Evolutionary conservation across 1,139 yeast species (phyloP).

Genomic region (Geotrichum macrosporum): DNA sequence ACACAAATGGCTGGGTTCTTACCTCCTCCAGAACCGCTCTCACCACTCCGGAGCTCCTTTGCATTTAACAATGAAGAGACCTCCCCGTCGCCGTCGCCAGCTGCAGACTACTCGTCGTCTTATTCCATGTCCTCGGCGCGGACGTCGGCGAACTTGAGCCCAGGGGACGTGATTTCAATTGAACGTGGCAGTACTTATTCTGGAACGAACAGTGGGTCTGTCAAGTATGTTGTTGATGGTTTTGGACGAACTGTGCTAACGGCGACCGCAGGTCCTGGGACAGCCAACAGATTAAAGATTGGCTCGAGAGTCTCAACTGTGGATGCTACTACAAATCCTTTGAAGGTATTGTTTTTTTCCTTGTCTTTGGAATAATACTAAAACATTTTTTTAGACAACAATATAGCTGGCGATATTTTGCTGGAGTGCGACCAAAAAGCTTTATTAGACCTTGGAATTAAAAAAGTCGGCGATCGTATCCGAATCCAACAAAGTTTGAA

Average conservation of each 20-base stretch:
- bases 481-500: slow-evolving; percentile 52
- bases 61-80: slow-evolving; percentile 24
- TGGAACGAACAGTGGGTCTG: background rate
- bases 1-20: slow-evolving; percentile 28
- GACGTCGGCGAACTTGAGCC: background rate
- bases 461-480: slow-evolving; percentile 76
- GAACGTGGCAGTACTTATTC: background rate
- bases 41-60: slow-evolving; percentile 31
- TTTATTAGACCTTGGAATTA: slow-evolving; percentile 69
- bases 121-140: background rate
- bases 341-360: slow-evolving; percentile 20
- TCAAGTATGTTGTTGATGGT: background rate
- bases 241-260: too few relatives aligned
- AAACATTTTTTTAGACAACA: slow-evolving; percentile 40
- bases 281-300: slow-evolving; percentile 30
- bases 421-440: slow-evolving; percentile 64
- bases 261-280: slow-evolving; percentile 10
- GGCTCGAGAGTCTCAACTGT: slow-evolving; percentile 34
- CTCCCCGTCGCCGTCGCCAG: slow-evolving; percentile 8
- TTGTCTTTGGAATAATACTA: background rate
- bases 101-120: slow-evolving; percentile 14
- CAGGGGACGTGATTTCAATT: background rate
- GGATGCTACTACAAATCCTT: slow-evolving; percentile 28
- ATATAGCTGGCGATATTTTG: slow-evolving; percentile 57
- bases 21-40: slow-evolving; percentile 33